Conservation (phyloP, 2,329 filamentous ascomycete genomes). For the Cercospora sp. region DNA sequence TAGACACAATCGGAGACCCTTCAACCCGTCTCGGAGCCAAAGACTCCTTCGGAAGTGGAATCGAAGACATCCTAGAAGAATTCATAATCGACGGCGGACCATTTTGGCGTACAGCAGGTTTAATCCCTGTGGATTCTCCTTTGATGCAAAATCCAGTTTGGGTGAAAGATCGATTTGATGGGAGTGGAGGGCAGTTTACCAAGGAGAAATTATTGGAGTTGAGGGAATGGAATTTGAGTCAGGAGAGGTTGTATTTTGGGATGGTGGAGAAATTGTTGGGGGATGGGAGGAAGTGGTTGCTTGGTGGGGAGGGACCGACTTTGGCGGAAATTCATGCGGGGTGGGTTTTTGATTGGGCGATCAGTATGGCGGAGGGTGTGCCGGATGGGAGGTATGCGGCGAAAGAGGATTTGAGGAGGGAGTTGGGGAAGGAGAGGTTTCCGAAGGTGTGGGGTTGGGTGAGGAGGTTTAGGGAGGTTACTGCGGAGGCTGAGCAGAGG, state of each 20-base stretch:
- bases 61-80: conserved; percentile 25
- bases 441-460: conserved; percentile 23
- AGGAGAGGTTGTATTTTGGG: conserved; percentile 23
- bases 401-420: conserved; percentile 19
- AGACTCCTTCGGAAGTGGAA: conserved; percentile 16
- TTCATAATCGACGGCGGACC: conserved; percentile 25
- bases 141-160: conserved; percentile 22
- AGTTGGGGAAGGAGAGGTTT: conserved; percentile 15
- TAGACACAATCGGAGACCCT: conserved; percentile 15
- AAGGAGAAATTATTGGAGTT: conserved; percentile 15
- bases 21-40: conserved; percentile 16
- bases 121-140: conserved; percentile 18
- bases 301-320: conserved; percentile 17
- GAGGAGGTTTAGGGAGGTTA: conserved; percentile 17
- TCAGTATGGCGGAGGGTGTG: conserved; percentile 20
- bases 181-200: conserved; percentile 19
- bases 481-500: conserved; percentile 9
- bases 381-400: conserved; percentile 1
- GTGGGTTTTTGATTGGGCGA: conserved; percentile 24
- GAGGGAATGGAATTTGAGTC: conserved; percentile 20
- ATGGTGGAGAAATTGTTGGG: conserved; percentile 29
- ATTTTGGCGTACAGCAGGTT: conserved; percentile 22
- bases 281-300: conserved; percentile 27
- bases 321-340: conserved; percentile 29
- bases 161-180: conserved; percentile 24